phyloP scores from a whole-genome alignment of 1,284 basidiomycete genomes.

The Pseudozyma hubeiensis region DNA sequence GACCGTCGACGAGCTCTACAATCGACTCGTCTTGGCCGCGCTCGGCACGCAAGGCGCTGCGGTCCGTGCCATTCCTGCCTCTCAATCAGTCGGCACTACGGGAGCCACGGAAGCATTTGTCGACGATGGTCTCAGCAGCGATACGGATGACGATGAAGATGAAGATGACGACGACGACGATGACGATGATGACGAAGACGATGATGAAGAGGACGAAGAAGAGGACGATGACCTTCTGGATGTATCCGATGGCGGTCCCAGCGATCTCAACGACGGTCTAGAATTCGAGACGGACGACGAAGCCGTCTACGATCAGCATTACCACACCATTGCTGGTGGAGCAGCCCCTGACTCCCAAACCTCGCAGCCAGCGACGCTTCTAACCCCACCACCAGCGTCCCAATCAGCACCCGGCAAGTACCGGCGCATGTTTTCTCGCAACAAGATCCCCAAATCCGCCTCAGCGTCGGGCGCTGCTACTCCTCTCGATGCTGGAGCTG shows the following conservation, averaged over 20 bases:
- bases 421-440: constrained; percentile 39
- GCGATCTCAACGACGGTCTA: constrained; percentile 25
- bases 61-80: constrained; percentile 57
- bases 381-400: constrained; percentile 26
- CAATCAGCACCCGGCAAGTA: constrained; percentile 19
- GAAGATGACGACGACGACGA: constrained; percentile 38
- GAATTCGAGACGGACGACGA: constrained; percentile 38
- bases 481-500: constrained; percentile 15
- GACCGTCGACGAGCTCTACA: constrained; percentile 45
- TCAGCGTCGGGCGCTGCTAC: constrained; percentile 30
- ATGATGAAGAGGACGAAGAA: constrained; percentile 34
- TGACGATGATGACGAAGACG: constrained; percentile 24
- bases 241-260: constrained; percentile 30
- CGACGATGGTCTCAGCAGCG: constrained; percentile 55
- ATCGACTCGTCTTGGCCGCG: constrained; percentile 43
- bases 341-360: constrained; percentile 1
- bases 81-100: constrained; percentile 57
- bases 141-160: constrained; percentile 40
- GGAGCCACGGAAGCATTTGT: constrained; percentile 55
- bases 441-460: constrained; percentile 26
- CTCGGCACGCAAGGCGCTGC: constrained; percentile 38
- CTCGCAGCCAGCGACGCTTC: constrained; percentile 5
- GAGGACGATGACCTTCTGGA: constrained; percentile 24
- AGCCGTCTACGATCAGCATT: constrained; percentile 42
- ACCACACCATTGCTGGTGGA: constrained; percentile 34